Conservation (phyloP, 2,329 filamentous ascomycete genomes). For the Hysterium pulicare region DNA sequence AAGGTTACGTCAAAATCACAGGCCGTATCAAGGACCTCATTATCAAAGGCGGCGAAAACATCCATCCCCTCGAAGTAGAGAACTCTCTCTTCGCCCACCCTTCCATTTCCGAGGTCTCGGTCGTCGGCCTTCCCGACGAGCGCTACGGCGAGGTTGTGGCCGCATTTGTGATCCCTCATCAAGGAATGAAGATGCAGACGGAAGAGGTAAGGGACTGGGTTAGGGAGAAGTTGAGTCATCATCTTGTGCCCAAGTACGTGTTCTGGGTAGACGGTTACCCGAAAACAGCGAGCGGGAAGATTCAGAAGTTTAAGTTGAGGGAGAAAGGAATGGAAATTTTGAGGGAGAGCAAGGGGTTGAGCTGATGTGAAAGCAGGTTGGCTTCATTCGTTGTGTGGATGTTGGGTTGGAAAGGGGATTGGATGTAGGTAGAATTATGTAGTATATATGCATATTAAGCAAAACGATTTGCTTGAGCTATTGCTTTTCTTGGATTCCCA, state of each 20-base stretch:
- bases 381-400: too few species aligned
- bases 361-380: too few species aligned
- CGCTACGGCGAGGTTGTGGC: conserved; percentile 83
- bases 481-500: too few species aligned
- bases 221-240: conserved; percentile 63
- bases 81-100: conserved; percentile 76
- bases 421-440: too few species aligned
- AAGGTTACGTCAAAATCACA: conserved; percentile 85
- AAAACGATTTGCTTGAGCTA: too few species aligned
- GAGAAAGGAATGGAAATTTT: conserved; percentile 58
- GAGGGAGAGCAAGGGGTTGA: conserved; percentile 36
- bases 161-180: conserved; percentile 67
- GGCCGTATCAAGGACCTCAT: conserved; percentile 94
- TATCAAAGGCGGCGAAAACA: conserved; percentile 93
- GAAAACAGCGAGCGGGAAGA: conserved; percentile 95
- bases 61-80: conserved; percentile 89
- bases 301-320: conserved; percentile 86
- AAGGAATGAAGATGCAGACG: conserved; percentile 45
- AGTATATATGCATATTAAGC: too few species aligned
- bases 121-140: conserved; percentile 79
- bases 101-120: conserved; percentile 69
- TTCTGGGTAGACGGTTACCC: conserved; percentile 84
- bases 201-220: conserved; percentile 72
- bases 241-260: conserved; percentile 82
- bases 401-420: too few species aligned